Evolutionary conservation across 2,329 filamentous ascomycete genomes (phyloP).

Genomic region (Trichoderma cornu-damae): DNA sequence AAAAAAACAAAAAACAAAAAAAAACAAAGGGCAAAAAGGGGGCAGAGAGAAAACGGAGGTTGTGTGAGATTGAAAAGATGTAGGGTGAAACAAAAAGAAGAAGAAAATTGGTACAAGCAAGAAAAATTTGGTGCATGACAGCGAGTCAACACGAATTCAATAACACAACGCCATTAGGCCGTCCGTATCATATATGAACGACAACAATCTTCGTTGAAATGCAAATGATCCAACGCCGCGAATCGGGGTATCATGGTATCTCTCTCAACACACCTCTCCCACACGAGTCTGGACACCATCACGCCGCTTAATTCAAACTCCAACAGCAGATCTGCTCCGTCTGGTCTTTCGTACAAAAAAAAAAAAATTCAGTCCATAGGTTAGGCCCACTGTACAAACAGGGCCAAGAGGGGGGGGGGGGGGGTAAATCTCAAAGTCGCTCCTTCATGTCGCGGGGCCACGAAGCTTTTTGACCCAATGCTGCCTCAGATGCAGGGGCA

Average conservation of each 20-base stretch:
- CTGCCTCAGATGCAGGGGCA: constrained; percentile 47
- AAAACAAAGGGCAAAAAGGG: too few species aligned
- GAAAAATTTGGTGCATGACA: constrained; percentile 7
- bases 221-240: constrained; percentile 22
- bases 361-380: not conserved
- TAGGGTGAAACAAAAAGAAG: constrained; percentile 5
- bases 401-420: not conserved
- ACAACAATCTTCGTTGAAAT: constrained; percentile 18
- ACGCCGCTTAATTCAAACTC: constrained; percentile 8
- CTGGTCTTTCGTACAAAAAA: constrained; percentile 1
- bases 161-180: constrained; percentile 16
- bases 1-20: too few species aligned
- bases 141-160: constrained; percentile 9
- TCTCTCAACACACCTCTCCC: constrained; percentile 19
- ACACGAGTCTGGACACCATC: constrained; percentile 17
- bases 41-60: too few species aligned
- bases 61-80: constrained; percentile 2
- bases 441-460: constrained; percentile 35
- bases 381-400: not conserved
- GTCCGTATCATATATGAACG: constrained; percentile 14
- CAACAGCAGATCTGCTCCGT: constrained; percentile 4
- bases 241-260: constrained; percentile 25
- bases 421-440: not conserved
- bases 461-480: constrained; percentile 53
- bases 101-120: constrained; percentile 6